Conservation (phyloP, 1,284 basidiomycete species). For the Golubevia sp. region DNA sequence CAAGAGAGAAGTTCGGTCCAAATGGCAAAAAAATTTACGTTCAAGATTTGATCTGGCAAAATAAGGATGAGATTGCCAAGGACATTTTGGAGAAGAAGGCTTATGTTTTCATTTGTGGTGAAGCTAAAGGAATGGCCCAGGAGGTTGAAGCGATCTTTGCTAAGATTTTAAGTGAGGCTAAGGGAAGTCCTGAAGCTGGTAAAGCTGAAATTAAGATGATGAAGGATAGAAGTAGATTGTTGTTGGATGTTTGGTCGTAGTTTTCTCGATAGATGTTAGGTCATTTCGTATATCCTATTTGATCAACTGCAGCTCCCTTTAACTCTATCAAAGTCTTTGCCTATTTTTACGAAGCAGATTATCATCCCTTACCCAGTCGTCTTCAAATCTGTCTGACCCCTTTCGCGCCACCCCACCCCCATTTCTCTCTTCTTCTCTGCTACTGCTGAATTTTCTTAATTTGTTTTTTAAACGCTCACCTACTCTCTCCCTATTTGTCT, state of each 20-base stretch:
- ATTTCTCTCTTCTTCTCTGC: too few relatives aligned
- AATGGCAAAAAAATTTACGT: constrained; percentile 97
- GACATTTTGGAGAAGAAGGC: constrained; percentile 90
- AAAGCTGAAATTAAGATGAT: constrained; percentile 86
- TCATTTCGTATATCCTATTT: too few relatives aligned
- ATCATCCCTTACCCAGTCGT: too few relatives aligned
- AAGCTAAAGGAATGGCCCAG: constrained; percentile 94
- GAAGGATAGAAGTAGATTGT: constrained; percentile 82
- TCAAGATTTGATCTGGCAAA: constrained; percentile 84
- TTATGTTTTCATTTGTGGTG: constrained; percentile 81
- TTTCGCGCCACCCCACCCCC: too few relatives aligned
- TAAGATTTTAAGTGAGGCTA: constrained; percentile 87
- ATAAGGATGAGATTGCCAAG: constrained; percentile 71
- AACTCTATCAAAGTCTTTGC: too few relatives aligned
- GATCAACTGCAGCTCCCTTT: too few relatives aligned
- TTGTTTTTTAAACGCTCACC: too few relatives aligned
- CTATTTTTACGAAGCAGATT: too few relatives aligned
- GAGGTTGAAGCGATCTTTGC: constrained; percentile 86
- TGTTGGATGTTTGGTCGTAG: constrained; percentile 40
- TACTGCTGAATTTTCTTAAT: too few relatives aligned
- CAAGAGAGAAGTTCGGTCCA: constrained; percentile 73
- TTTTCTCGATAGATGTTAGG: too few relatives aligned
- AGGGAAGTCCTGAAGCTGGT: constrained; percentile 84
- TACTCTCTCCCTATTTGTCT: too few relatives aligned
- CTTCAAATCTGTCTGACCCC: too few relatives aligned